Evolutionary conservation across 148 eudicot genomes (phyloP).

Genomic region (Rhododendron molle): DNA sequence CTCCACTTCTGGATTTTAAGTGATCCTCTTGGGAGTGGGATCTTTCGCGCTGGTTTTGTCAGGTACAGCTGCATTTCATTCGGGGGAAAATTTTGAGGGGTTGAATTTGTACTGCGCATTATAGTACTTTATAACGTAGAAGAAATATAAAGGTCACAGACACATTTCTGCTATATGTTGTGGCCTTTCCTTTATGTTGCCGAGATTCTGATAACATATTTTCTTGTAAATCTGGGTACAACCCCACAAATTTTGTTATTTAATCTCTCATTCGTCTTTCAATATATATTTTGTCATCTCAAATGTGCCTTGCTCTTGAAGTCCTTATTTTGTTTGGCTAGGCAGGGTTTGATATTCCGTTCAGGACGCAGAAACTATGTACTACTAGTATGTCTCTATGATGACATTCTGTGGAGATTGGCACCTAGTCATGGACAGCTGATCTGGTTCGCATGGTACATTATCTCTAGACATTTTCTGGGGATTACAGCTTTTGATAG

Average conservation of each 20-base stretch:
- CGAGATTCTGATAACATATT: background rate
- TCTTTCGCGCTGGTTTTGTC: background rate
- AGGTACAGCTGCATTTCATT: background rate
- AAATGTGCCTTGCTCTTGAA: constrained; percentile 6
- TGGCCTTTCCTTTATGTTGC: background rate
- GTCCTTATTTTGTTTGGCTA: constrained; percentile 22
- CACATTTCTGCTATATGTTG: background rate
- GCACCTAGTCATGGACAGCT: constrained; percentile 25
- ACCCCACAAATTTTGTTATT: background rate
- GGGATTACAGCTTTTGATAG: background rate
- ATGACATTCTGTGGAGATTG: constrained; percentile 20
- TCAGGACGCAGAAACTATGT: background rate
- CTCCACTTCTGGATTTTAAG: background rate
- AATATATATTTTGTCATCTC: background rate
- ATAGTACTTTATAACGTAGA: background rate
- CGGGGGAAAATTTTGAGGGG: background rate
- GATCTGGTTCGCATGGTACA: constrained; percentile 22
- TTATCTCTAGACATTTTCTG: background rate
- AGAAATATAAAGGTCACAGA: background rate
- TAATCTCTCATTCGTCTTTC: background rate
- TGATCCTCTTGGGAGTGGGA: background rate
- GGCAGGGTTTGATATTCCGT: constrained; percentile 17
- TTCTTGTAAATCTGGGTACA: background rate
- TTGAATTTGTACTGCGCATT: background rate
- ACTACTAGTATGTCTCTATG: background rate